Evolutionary conservation across 257 asterid genomes (phyloP).

Genomic region (Solanum rostratum): DNA sequence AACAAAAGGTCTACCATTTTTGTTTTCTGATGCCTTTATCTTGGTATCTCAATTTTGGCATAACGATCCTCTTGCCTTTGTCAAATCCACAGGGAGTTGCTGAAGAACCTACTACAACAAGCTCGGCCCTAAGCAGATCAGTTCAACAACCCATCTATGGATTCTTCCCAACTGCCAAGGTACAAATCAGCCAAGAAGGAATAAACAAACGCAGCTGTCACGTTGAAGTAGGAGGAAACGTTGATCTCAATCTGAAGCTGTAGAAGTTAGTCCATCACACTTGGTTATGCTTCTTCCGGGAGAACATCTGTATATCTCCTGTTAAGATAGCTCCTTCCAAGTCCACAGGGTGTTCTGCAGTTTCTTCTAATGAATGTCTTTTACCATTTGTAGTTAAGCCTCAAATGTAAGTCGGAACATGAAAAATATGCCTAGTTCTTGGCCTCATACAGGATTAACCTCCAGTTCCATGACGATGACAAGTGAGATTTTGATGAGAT

Average conservation of each 20-base stretch:
- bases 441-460: not conserved
- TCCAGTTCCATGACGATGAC: not conserved
- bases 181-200: conserved; percentile 15
- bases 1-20: not conserved
- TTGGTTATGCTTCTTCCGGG: not conserved
- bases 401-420: not conserved
- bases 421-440: not conserved
- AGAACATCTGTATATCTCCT: not conserved
- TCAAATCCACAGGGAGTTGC: conserved; percentile 25
- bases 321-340: not conserved
- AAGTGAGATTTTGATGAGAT: not conserved
- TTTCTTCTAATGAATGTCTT: not conserved
- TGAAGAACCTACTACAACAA: conserved; percentile 10
- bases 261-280: conserved; percentile 17
- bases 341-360: not conserved
- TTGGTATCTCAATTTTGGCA: not conserved
- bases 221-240: conserved; percentile 27
- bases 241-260: conserved; percentile 71
- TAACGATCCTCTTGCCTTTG: not conserved
- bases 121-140: conserved; percentile 18
- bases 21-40: not conserved
- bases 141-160: conserved; percentile 19
- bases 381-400: not conserved
- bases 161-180: conserved; percentile 47
- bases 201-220: conserved; percentile 11